phyloP scores from a whole-genome alignment of 1,284 basidiomycete species.

The Xanthoconium separans region DNA sequence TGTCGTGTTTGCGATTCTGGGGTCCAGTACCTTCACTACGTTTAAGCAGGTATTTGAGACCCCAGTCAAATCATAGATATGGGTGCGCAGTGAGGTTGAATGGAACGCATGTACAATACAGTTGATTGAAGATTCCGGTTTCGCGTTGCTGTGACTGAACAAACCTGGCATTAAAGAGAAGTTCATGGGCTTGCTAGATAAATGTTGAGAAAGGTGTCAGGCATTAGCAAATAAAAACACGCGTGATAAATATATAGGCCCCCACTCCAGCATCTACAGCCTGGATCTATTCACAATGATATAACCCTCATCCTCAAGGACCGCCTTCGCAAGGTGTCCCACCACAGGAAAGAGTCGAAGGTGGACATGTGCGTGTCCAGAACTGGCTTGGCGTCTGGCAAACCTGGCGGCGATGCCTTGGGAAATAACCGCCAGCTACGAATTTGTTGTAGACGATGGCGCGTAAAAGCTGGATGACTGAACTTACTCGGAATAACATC shows the following conservation, averaged over 20 bases:
- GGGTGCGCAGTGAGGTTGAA: too few species aligned
- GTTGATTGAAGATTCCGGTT: too few species aligned
- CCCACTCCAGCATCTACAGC: slow-evolving; percentile 30
- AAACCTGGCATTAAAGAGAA: slow-evolving; percentile 13
- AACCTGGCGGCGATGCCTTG: slow-evolving; percentile 93
- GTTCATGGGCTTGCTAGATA: slow-evolving; percentile 20
- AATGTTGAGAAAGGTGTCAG: too few species aligned
- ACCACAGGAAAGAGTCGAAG: slow-evolving; percentile 59
- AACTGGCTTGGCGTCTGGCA: slow-evolving; percentile 84
- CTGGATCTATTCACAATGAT: slow-evolving; percentile 35
- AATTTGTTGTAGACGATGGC: background rate
- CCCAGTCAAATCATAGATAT: background rate
- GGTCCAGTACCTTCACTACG: slow-evolving; percentile 45
- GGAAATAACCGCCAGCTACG: slow-evolving; percentile 78
- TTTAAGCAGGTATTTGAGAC: slow-evolving; percentile 45
- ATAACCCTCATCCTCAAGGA: slow-evolving; percentile 55
- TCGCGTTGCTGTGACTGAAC: background rate
- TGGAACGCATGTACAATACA: background rate
- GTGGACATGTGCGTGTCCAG: slow-evolving; percentile 67
- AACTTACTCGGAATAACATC: slow-evolving; percentile 81
- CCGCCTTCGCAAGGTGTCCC: slow-evolving; percentile 59
- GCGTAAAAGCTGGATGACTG: background rate
- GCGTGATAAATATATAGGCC: too few species aligned
- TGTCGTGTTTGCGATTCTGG: slow-evolving; percentile 65
- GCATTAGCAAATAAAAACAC: background rate